These are phyloP conservation scores for Ophiostoma pallidulum DNA, from an alignment of 2,329 filamentous ascomycete species.

Conservation along the genomic window DNA sequence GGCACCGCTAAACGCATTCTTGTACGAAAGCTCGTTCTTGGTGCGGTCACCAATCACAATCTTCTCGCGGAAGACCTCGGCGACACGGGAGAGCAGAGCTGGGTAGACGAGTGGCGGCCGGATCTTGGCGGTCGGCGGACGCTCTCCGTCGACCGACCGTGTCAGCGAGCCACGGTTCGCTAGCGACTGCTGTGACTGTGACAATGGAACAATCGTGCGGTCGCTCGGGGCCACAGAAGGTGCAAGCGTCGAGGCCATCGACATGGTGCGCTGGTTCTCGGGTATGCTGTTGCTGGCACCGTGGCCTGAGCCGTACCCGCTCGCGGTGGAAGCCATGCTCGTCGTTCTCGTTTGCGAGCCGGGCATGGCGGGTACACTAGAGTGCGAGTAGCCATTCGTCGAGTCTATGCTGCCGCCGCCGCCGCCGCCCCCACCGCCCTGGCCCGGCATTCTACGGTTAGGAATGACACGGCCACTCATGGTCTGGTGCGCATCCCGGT, in stretches of 20 bases:
- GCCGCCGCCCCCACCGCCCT: slow-evolving; percentile 20
- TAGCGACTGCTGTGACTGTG: slow-evolving; percentile 26
- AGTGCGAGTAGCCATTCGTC: slow-evolving; percentile 26
- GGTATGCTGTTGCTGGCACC: slow-evolving; percentile 33
- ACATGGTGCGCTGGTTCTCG: slow-evolving; percentile 56
- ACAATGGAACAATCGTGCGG: slow-evolving; percentile 27
- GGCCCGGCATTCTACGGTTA: slow-evolving; percentile 46
- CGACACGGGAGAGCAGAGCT: slow-evolving; percentile 84
- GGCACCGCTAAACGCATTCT: slow-evolving; percentile 90
- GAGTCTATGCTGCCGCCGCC: slow-evolving; percentile 21
- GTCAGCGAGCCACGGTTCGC: slow-evolving; percentile 48
- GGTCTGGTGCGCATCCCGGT: slow-evolving; percentile 75
- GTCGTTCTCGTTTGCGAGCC: slow-evolving; percentile 50
- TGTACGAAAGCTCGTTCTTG: slow-evolving; percentile 95
- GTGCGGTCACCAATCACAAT: slow-evolving; percentile 79
- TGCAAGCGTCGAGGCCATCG: slow-evolving; percentile 78
- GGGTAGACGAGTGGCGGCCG: slow-evolving; percentile 85
- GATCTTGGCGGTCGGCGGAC: slow-evolving; percentile 51
- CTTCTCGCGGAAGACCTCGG: slow-evolving; percentile 82
- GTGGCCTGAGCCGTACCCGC: slow-evolving; percentile 16
- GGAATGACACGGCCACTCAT: slow-evolving; percentile 91
- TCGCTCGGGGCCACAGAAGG: slow-evolving; percentile 54
- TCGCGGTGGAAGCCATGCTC: slow-evolving; percentile 26
- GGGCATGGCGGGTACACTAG: slow-evolving; percentile 22
- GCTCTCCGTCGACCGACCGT: slow-evolving; percentile 44